Percentiles rank a stretch among this genome's conserved stretches.
Conservation (phyloP, 148 eudicot genomes). For the Rhododendron vialii region DNA sequence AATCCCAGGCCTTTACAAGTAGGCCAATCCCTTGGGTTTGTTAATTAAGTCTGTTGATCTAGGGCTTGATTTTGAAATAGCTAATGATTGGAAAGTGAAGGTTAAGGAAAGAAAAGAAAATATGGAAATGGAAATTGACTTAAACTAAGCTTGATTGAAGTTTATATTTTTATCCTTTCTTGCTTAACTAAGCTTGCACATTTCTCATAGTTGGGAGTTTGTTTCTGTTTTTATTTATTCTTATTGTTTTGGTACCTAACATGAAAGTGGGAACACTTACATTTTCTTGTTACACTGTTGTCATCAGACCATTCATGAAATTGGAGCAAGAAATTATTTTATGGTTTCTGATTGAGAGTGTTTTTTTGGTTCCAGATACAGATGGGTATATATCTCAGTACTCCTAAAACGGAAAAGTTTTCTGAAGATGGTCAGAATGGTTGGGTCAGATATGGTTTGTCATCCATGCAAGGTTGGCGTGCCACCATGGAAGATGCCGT, state of each 20-base stretch:
- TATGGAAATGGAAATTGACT: background rate
- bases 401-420: slow-evolving; percentile 91
- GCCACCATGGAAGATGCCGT: slow-evolving; percentile 99
- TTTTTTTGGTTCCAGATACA: slow-evolving; percentile 32
- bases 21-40: too few species aligned
- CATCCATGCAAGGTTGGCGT: slow-evolving; percentile 99
- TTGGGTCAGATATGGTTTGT: slow-evolving; percentile 73
- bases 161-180: background rate
- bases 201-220: background rate
- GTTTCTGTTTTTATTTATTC: background rate
- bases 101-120: background rate
- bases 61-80: background rate
- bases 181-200: background rate
- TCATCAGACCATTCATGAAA: background rate
- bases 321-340: background rate
- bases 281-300: background rate
- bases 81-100: background rate
- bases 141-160: background rate
- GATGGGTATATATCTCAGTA: slow-evolving; percentile 93
- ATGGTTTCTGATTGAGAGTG: slow-evolving; percentile 2
- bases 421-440: slow-evolving; percentile 86
- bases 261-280: background rate
- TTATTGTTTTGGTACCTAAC: background rate
- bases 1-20: too few species aligned
- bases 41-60: background rate